Base-by-base conservation (phyloP, 164 flowering plant species). In the Hamamelis virginiana region DNA sequence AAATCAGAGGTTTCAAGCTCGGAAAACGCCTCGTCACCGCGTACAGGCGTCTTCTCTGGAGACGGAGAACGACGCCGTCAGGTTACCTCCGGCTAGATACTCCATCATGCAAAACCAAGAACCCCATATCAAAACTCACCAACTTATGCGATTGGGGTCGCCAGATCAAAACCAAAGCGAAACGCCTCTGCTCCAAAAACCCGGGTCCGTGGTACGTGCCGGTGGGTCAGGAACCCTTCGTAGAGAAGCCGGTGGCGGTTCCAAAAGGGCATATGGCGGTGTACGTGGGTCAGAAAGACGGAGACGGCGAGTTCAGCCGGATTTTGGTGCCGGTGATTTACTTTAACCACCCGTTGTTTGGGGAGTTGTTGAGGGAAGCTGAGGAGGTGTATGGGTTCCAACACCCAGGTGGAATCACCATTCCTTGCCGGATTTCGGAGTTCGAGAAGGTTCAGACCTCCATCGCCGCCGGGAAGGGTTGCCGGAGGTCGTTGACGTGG, bases 211-310 rank as follows among this genome's bases (percentile, higher is more conserved):
- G 83, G 13, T 80, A 86, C 64, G 27, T 51, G 1, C 83, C 56
- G 13, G 8, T 82, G 65, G 84, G 72, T 16, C 65, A 69, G 3
- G 81, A 80, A 4, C 78, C 80, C 59, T 16, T 74, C 9, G n/a
- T 52, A 11, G 72, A 46, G 23, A 69, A 74, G 51, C 61, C 76
- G 19, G 78, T 25, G 38, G 8, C 46, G 5, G 87, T 88, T 0
- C 98, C 97, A 18, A 94, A 90, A 67, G 98, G 98, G 0, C 85
- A 87, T 62, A 26, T 94, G 76, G 96, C 98, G 28, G 93, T 94
- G 14, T 89, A 89, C 69, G 94, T 91, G 67, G 98, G 96, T 1
- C 78, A 80, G 67, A 85, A 87, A 65, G 89, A 84, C 66, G 90
- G 81, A 23, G 87, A 85, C 62, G 89, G 81, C 25, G 91, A 87